These are phyloP conservation scores for Phymatotrichopsis omnivora DNA, from an alignment of 2,329 filamentous ascomycete species.

Conservation along the genomic window DNA sequence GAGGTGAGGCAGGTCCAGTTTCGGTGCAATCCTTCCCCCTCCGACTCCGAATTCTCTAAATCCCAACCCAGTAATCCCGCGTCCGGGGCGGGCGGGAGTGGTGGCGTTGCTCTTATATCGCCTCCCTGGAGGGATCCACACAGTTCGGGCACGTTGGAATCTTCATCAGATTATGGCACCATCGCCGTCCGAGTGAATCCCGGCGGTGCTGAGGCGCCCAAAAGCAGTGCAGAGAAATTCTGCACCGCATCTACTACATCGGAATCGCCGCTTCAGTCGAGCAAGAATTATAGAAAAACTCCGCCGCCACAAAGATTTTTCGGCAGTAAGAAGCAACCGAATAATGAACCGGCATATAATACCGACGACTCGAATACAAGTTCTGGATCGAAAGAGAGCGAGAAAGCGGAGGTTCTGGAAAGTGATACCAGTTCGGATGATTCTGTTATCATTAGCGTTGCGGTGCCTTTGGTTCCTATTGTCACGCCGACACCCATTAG, in stretches of 20 bases:
- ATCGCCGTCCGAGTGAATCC: no score
- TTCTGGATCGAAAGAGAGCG: neutral
- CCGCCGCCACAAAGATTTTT: slow-evolving; percentile 4
- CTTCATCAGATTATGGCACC: no score
- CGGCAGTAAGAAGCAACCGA: neutral
- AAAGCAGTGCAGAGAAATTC: neutral
- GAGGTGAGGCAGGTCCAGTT: no score
- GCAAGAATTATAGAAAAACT: slow-evolving; percentile 8
- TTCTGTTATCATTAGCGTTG: neutral
- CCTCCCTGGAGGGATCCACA: no score
- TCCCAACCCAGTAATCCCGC: no score
- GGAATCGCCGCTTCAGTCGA: neutral
- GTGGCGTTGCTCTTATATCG: no score
- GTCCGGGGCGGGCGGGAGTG: no score
- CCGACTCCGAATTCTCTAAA: no score
- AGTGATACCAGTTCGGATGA: neutral
- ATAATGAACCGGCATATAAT: neutral
- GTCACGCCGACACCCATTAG: slow-evolving; percentile 4
- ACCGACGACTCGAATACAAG: neutral
- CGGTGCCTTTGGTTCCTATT: neutral
- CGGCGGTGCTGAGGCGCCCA: no score
- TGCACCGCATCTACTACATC: neutral
- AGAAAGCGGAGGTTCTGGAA: neutral
- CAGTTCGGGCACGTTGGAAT: no score
- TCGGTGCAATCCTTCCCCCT: no score